Evolutionary conservation across 2,329 filamentous ascomycete species (phyloP).

Genomic region (Aureobasidium leucospermi): DNA sequence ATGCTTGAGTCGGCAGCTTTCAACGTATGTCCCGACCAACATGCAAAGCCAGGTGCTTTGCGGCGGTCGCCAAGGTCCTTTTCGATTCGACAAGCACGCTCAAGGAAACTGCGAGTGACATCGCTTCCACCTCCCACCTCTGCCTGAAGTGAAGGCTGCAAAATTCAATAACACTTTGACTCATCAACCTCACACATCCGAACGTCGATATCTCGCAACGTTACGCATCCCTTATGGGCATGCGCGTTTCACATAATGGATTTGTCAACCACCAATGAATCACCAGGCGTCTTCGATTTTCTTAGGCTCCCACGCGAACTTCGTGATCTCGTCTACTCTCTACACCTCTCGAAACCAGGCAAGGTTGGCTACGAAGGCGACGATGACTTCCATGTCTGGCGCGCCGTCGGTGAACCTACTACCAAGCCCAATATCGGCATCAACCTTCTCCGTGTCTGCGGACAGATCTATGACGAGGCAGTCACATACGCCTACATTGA

Average conservation of each 20-base stretch:
- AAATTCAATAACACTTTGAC: too few relatives aligned
- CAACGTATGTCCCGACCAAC: too few relatives aligned
- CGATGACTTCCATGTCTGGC: fast-evolving
- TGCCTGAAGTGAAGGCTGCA: too few relatives aligned
- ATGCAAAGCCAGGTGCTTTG: too few relatives aligned
- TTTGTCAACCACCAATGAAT: neutral
- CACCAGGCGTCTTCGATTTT: neutral
- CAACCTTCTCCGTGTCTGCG: neutral
- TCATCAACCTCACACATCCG: too few relatives aligned
- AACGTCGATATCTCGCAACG: too few relatives aligned
- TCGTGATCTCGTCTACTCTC: neutral
- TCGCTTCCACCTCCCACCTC: too few relatives aligned
- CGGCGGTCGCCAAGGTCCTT: too few relatives aligned
- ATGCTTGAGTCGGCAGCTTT: too few relatives aligned
- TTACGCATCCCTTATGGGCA: too few relatives aligned
- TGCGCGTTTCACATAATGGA: neutral
- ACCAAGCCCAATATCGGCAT: neutral
- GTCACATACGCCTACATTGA: neutral
- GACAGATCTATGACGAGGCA: neutral
- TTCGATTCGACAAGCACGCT: too few relatives aligned
- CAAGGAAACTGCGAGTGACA: too few relatives aligned
- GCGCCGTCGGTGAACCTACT: neutral
- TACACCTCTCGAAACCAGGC: neutral
- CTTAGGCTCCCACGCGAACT: neutral
- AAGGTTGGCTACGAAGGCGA: neutral